phyloP scores from a whole-genome alignment of 2,329 filamentous ascomycete species.

The Pseudocercospora fijiensis region DNA sequence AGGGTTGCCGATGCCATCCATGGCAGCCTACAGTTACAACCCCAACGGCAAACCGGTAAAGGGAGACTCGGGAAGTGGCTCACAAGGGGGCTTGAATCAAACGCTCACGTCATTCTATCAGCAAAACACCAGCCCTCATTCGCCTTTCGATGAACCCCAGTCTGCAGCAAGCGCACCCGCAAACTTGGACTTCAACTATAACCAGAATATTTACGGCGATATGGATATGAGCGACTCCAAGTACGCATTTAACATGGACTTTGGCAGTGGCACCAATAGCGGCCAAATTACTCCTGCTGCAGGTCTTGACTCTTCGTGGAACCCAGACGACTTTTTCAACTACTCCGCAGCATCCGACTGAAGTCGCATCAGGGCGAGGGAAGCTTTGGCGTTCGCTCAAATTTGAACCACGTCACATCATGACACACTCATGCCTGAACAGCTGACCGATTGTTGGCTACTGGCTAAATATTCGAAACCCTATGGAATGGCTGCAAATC shows the following conservation, averaged over 20 bases:
- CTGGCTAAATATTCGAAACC: neutral
- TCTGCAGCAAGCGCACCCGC: conserved; percentile 21
- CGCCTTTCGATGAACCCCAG: conserved; percentile 18
- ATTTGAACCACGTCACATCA: neutral
- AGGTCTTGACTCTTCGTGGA: conserved; percentile 20
- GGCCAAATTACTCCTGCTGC: conserved; percentile 23
- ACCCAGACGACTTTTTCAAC: conserved; percentile 28
- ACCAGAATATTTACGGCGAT: conserved; percentile 15
- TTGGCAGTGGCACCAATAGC: conserved; percentile 16
- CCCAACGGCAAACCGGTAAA: conserved; percentile 31
- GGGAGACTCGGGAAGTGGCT: conserved; percentile 8
- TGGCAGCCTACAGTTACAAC: conserved; percentile 27
- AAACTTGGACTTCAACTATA: conserved; percentile 21
- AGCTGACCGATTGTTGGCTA: neutral
- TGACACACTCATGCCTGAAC: neutral
- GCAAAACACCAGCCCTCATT: neutral
- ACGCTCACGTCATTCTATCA: conserved; percentile 19
- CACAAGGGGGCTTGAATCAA: conserved; percentile 21
- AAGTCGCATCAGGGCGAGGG: neutral
- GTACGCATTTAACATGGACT: conserved; percentile 19
- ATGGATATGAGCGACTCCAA: conserved; percentile 12
- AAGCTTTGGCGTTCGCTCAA: neutral
- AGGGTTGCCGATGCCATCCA: conserved; percentile 23
- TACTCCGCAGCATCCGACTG: conserved; percentile 19
- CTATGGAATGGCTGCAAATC: neutral